Conservation (phyloP, 352 stramenopile genomes). For the Elongisporangium prolatum region DNA sequence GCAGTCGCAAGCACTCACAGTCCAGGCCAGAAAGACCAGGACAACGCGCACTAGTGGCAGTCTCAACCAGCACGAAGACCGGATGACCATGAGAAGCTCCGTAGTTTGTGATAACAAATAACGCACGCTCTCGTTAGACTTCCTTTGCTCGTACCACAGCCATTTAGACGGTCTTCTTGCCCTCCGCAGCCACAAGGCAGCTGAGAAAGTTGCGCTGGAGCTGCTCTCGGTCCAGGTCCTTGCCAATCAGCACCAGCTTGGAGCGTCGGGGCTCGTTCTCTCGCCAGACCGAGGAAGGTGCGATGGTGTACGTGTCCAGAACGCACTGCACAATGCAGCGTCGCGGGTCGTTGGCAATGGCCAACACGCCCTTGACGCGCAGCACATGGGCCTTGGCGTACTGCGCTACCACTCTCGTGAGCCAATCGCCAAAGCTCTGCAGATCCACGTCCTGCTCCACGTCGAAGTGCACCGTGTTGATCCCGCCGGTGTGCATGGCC, state of each 20-base stretch:
- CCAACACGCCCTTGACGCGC: slow-evolving; percentile 61
- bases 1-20: slow-evolving; percentile 31
- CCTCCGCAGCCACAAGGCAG: slow-evolving; percentile 25
- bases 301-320: slow-evolving; percentile 73
- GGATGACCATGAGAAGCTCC: no score
- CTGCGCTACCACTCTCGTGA: slow-evolving; percentile 41
- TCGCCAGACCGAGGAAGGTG: slow-evolving; percentile 36
- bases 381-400: slow-evolving; percentile 59
- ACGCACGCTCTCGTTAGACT: neutral
- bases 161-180: slow-evolving; percentile 16
- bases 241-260: slow-evolving; percentile 62
- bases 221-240: slow-evolving; percentile 33
- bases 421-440: slow-evolving; percentile 49
- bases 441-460: slow-evolving; percentile 42
- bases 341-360: slow-evolving; percentile 32
- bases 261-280: slow-evolving; percentile 27
- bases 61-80: slow-evolving; percentile 19
- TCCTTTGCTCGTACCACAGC: neutral
- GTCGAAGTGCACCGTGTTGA: slow-evolving; percentile 57
- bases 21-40: slow-evolving; percentile 19
- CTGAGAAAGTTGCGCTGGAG: slow-evolving; percentile 42
- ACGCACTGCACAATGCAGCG: slow-evolving; percentile 67
- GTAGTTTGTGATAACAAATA: neutral
- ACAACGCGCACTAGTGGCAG: slow-evolving; percentile 1
- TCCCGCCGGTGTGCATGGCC: slow-evolving; percentile 40